Evolutionary conservation across 768 basidiomycete genomes (phyloP).

Genomic region (Tricholoma matsutake): DNA sequence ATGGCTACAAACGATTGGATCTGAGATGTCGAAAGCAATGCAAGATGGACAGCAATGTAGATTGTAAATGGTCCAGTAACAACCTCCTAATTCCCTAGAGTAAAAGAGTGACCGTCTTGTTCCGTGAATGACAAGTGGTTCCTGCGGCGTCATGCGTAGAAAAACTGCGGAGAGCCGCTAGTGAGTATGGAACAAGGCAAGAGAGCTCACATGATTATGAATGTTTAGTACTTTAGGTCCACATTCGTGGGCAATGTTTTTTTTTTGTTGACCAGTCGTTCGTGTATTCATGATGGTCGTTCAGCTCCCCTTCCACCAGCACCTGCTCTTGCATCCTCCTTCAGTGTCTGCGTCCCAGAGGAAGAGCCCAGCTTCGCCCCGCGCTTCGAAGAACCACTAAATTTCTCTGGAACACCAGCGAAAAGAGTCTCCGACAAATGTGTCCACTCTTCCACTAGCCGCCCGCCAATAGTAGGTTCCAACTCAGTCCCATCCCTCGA

Average conservation of each 20-base stretch:
- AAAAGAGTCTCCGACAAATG: constrained; percentile 24
- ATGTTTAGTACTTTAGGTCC: constrained; percentile 12
- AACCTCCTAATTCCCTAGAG: constrained; percentile 19
- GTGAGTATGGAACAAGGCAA: background rate
- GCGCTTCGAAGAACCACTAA: constrained; percentile 1
- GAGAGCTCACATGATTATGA: constrained; percentile 20
- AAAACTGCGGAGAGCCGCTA: background rate
- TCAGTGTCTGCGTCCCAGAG: background rate
- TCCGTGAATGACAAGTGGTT: constrained; percentile 49
- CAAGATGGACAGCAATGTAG: constrained; percentile 10
- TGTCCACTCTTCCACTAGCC: constrained; percentile 69
- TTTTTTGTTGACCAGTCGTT: constrained; percentile 17
- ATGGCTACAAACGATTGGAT: constrained; percentile 29
- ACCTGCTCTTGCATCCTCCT: background rate
- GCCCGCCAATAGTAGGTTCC: constrained; percentile 72
- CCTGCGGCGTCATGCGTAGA: constrained; percentile 30
- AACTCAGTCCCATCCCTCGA: constrained; percentile 91
- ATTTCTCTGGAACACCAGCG: background rate
- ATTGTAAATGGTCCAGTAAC: constrained; percentile 8
- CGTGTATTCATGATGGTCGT: constrained; percentile 25
- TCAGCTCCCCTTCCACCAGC: constrained; percentile 3
- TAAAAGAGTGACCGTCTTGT: constrained; percentile 41
- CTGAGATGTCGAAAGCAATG: constrained; percentile 14
- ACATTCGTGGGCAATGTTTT: background rate
- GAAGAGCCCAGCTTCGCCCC: constrained; percentile 4